Evolutionary conservation across 2,329 filamentous ascomycete genomes (phyloP).

Genomic region (Elsinoe arachidis): DNA sequence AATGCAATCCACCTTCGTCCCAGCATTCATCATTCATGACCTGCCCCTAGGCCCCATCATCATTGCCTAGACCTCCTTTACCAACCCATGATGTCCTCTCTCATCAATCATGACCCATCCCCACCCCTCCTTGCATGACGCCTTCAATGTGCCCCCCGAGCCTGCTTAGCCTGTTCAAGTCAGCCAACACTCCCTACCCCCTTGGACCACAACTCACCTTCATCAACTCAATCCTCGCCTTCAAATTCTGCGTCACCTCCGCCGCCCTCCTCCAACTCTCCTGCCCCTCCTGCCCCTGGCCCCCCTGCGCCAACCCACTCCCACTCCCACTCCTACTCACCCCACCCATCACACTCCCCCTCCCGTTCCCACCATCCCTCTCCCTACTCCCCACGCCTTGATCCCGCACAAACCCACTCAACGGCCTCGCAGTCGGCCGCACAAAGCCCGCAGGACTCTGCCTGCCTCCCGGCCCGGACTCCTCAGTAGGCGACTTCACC

Average conservation of each 20-base stretch:
- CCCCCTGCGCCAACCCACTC: slow-evolving; percentile 77
- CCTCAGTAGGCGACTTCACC: not conserved
- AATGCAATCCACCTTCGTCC: not conserved
- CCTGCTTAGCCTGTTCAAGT: not conserved
- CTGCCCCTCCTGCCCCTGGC: slow-evolving; percentile 49
- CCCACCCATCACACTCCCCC: slow-evolving; percentile 2
- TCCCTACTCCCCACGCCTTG: not conserved
- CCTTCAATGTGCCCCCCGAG: not conserved
- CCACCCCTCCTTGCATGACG: too few species aligned
- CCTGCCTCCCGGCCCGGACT: not conserved
- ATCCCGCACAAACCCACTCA: slow-evolving; percentile 10
- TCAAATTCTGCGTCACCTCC: slow-evolving; percentile 94
- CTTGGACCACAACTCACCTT: slow-evolving; percentile 46
- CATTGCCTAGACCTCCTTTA: too few species aligned
- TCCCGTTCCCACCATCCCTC: not conserved
- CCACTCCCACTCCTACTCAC: slow-evolving; percentile 7
- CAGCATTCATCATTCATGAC: not conserved
- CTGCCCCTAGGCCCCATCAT: not conserved
- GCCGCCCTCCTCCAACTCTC: slow-evolving; percentile 97
- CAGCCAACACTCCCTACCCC: not conserved
- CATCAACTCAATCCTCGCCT: slow-evolving; percentile 98
- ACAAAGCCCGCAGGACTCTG: slow-evolving; percentile 10
- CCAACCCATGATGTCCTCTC: too few species aligned
- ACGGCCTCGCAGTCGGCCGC: slow-evolving; percentile 7
- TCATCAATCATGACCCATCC: too few species aligned